phyloP scores from a whole-genome alignment of 176 grass and related monocot genomes.

The barley (Hordeum vulgare) region MorexV3_pseudomolecules_assembly NC_058519.1:243403577-243404076 shows the following conservation, averaged over 20 bases:
- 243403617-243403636: background rate
- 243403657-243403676: background rate
- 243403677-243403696: background rate
- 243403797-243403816: conserved; percentile 61
- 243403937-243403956: conserved; percentile 79
- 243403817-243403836: conserved; percentile 37
- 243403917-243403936: conserved; percentile 61
- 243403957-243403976: conserved; percentile 68
- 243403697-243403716: background rate
- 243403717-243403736: conserved; percentile 8
- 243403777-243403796: conserved; percentile 88
- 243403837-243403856: background rate
- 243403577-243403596: background rate
- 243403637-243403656: background rate
- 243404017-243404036: no score
- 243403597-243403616: background rate
- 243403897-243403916: background rate
- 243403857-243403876: background rate
- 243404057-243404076: no score
- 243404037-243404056: no score
- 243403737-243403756: conserved; percentile 98
- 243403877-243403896: background rate
- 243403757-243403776: conserved; percentile 98
- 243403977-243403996: no score
- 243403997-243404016: no score